Evolutionary conservation across 2,329 filamentous ascomycete species (phyloP), one percentile per base, ranked within the genome.

Genomic region (Xylariaceae sp.): DNA sequence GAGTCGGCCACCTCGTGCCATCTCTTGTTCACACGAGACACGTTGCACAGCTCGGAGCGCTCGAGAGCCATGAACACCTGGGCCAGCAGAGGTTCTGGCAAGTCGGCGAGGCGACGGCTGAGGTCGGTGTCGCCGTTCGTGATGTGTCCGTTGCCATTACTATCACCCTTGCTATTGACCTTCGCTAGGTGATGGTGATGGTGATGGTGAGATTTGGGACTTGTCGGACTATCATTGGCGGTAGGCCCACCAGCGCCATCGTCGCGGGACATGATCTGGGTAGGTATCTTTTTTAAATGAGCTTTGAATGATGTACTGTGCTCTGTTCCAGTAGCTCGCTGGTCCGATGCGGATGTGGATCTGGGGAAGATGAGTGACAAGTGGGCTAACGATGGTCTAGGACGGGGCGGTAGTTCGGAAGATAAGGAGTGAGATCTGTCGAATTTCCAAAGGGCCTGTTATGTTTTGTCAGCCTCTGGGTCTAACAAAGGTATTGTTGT

Each of bases 1-100:
- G 66, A 63, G 48, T 72, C 69, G 46, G 67, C 67, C 15, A 71
- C 52, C 31, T 54, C 52, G 46, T 73, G 69, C 46, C 66, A 65
- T 16, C 54, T 57, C 36, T 61, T 60, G 53, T 62, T 70, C 27
- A 70, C 56, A 9, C 62, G 60, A 27, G 67, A 70, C 14, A 70
- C 56, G 47, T 50, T 61, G 57, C 63, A 67, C 21, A 71, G 60
- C 48, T 68, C 66, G 47, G 55, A 59, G 36, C 61, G 59, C 11
- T 61, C 59, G 14, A 43, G 29, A 8, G 43, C 41, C 41, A 64
- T 53, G 48, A 71, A 62, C 46, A 71, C 64, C 28, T 57, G 56
- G 9, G 62, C 53, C 9, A 71, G 53, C 31, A 71, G 46, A 41
- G 56, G 57, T 36, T 68, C 63, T 0, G 68, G 64, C 13, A 70